Percentiles rank a stretch among this genome's conserved stretches.
These are phyloP conservation scores for Fragilariopsis cylindrus DNA, from an alignment of 108 stramenopile species.

Conservation along the genomic window DNA sequence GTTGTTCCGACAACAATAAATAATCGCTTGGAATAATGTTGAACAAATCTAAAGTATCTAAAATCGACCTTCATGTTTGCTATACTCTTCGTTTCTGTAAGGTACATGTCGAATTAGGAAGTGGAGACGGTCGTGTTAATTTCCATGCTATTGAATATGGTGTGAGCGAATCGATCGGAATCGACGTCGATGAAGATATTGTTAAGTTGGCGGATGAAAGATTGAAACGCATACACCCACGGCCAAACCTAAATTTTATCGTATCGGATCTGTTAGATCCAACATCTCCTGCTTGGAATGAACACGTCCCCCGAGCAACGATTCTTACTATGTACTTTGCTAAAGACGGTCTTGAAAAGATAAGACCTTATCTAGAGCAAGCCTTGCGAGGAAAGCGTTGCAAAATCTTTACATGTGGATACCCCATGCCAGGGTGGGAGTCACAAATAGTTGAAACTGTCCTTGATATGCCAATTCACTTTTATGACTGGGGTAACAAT, in stretches of 20 bases:
- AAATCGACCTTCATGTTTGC: background rate
- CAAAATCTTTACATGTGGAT: conserved; percentile 73
- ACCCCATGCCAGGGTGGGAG: conserved; percentile 80
- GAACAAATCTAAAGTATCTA: too few species aligned
- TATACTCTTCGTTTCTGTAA: background rate
- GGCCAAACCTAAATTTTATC: conserved; percentile 64
- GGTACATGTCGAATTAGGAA: conserved; percentile 81
- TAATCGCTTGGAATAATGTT: background rate
- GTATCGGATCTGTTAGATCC: conserved; percentile 63
- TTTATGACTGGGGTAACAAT: conserved; percentile 74
- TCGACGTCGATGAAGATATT: conserved; percentile 80
- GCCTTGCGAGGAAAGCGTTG: conserved; percentile 45
- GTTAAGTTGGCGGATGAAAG: conserved; percentile 53
- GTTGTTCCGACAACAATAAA: background rate
- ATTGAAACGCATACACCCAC: conserved; percentile 41
- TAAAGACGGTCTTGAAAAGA: conserved; percentile 54
- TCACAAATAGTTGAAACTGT: conserved; percentile 67
- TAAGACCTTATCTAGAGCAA: conserved; percentile 66
- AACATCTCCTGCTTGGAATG: conserved; percentile 19
- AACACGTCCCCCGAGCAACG: conserved; percentile 50
- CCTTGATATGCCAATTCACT: conserved; percentile 70
- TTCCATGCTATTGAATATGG: conserved; percentile 63
- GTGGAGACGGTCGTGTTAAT: conserved; percentile 85
- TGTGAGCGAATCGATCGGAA: conserved; percentile 58
- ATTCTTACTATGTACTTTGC: conserved; percentile 88